These are phyloP conservation scores for Epichloe bromicola DNA, from an alignment of 2,329 filamentous ascomycete species.

Conservation along the genomic window DNA sequence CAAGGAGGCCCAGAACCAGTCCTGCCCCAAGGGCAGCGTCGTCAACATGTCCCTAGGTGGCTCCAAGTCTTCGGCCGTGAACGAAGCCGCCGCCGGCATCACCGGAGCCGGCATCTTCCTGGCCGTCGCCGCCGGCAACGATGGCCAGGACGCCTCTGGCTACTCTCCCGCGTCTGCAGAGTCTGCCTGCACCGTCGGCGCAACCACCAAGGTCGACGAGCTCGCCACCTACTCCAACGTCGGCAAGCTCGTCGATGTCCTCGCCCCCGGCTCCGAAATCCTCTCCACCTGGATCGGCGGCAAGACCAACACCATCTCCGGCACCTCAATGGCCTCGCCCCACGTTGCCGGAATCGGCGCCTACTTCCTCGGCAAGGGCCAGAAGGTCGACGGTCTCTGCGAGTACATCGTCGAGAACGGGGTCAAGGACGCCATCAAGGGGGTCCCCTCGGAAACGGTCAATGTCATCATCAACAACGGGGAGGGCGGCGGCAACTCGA, in stretches of 20 bases:
- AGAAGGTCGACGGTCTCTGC: slow-evolving; percentile 33
- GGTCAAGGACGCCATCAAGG: slow-evolving; percentile 26
- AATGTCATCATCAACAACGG: slow-evolving; percentile 47
- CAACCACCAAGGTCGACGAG: slow-evolving; percentile 23
- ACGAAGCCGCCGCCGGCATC: slow-evolving; percentile 31
- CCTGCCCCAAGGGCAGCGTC: slow-evolving; percentile 30
- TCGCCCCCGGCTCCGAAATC: slow-evolving; percentile 33
- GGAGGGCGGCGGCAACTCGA: not conserved
- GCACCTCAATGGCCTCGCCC: slow-evolving; percentile 29
- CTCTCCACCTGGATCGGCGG: slow-evolving; percentile 30
- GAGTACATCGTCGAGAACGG: slow-evolving; percentile 30
- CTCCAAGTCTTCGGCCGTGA: slow-evolving; percentile 28
- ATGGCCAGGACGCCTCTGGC: slow-evolving; percentile 26
- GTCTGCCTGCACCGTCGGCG: slow-evolving; percentile 36
- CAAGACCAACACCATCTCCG: slow-evolving; percentile 26
- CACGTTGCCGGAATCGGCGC: slow-evolving; percentile 28
- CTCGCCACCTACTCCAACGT: slow-evolving; percentile 37
- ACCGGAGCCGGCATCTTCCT: slow-evolving; percentile 33
- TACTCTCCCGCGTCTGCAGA: slow-evolving; percentile 32
- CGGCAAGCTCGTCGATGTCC: slow-evolving; percentile 32
- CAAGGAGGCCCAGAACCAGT: slow-evolving; percentile 20
- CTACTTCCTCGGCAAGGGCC: slow-evolving; percentile 30
- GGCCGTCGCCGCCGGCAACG: slow-evolving; percentile 43
- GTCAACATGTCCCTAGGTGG: slow-evolving; percentile 44
- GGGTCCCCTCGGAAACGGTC: slow-evolving; percentile 28